A percentile compares a stretch with the other conserved stretches of the same genome.
Evolutionary conservation across 176 grass and related monocot species (phyloP).

Genomic region (Oryza rufipogon): DNA sequence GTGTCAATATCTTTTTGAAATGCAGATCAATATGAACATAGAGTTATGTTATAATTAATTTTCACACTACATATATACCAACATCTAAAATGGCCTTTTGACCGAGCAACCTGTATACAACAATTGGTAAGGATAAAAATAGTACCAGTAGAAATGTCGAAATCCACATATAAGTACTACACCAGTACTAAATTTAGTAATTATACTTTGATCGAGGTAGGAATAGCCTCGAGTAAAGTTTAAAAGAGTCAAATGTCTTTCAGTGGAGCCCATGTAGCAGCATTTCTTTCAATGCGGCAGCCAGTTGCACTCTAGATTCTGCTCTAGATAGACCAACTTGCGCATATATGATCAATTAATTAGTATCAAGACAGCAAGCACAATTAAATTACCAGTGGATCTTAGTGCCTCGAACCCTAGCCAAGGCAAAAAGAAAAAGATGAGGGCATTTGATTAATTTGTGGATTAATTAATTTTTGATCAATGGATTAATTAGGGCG

Average conservation of each 20-base stretch:
- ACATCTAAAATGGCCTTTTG: too few relatives aligned
- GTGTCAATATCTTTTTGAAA: neutral
- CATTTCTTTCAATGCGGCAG: neutral
- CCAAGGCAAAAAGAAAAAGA: neutral
- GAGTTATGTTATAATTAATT: too few relatives aligned
- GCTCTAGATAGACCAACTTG: constrained; percentile 18
- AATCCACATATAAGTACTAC: neutral
- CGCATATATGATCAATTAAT: neutral
- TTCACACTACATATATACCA: too few relatives aligned
- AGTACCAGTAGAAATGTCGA: neutral
- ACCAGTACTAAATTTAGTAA: neutral
- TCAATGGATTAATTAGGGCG: neutral
- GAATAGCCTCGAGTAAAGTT: neutral
- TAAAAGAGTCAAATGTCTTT: neutral
- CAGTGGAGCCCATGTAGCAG: neutral
- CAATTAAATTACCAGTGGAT: neutral
- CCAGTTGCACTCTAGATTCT: constrained; percentile 25
- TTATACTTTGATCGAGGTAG: neutral
- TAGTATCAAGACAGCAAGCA: neutral
- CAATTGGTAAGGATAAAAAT: neutral
- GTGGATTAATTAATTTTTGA: neutral
- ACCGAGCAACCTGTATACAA: neutral
- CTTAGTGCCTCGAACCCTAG: constrained; percentile 32
- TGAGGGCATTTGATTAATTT: neutral
- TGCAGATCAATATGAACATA: too few relatives aligned